phyloP scores from a whole-genome alignment of 352 stramenopile species.

The Pythium scleroteichum region DNA sequence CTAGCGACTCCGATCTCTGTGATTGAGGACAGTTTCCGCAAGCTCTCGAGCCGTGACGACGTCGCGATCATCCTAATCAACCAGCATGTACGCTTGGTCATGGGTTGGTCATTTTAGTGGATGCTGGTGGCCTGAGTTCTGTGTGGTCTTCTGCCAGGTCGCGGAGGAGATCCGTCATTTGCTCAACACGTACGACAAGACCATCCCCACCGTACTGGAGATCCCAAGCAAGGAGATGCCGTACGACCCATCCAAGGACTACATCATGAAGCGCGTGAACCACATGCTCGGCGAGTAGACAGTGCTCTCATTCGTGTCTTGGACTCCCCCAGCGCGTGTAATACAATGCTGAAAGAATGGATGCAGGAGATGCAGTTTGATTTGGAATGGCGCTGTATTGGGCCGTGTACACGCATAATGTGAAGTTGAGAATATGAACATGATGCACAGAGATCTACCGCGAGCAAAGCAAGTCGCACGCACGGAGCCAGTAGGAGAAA shows the following conservation, averaged over 20 bases:
- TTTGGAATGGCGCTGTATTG: too few relatives aligned
- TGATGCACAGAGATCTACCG: not conserved
- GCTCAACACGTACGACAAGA: conserved; percentile 97
- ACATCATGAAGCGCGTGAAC: conserved; percentile 98
- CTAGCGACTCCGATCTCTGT: conserved; percentile 84
- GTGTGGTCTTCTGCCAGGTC: conserved; percentile 47
- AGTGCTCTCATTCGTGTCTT: not conserved
- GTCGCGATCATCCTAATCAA: conserved; percentile 99
- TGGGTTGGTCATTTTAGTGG: not conserved
- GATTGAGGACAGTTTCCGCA: conserved; percentile 94
- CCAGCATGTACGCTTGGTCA: conserved; percentile 89
- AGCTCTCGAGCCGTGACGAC: conserved; percentile 93
- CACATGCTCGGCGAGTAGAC: conserved; percentile 84
- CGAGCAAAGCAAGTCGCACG: not conserved
- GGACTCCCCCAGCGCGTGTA: not conserved
- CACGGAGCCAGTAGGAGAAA: conserved; percentile 11
- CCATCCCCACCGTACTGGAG: conserved; percentile 98
- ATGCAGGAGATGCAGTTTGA: too few relatives aligned
- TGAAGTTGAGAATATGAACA: too few relatives aligned
- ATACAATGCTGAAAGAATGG: too few relatives aligned
- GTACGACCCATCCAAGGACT: conserved; percentile 98
- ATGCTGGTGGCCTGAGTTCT: not conserved
- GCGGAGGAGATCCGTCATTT: conserved; percentile 98
- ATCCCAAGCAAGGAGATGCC: conserved; percentile 96
- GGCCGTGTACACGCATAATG: too few relatives aligned